phyloP scores from a whole-genome alignment of 2,329 filamentous ascomycete species.

The Fusarium sp. region DNA sequence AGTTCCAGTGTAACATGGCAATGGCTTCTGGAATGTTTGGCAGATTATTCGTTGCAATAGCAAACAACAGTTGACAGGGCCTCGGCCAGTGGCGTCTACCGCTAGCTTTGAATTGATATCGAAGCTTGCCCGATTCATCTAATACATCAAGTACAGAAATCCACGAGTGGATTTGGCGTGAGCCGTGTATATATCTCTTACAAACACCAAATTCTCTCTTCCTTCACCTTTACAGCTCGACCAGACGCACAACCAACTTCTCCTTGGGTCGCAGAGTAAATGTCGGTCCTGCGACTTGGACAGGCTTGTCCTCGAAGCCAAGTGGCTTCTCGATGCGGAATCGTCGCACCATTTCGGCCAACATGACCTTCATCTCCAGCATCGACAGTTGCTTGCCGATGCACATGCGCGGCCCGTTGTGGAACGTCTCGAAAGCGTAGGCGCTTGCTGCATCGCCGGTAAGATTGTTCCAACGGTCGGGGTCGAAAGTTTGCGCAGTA shows the following conservation, averaged over 20 bases:
- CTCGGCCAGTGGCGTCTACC: no score
- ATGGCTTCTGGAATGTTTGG: no score
- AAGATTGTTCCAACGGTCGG: slow-evolving; percentile 56
- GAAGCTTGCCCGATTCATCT: no score
- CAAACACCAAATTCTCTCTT: not conserved
- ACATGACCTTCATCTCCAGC: slow-evolving; percentile 57
- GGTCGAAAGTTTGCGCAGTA: slow-evolving; percentile 54
- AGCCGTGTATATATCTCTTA: slow-evolving; percentile 2
- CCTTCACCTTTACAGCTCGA: slow-evolving; percentile 25
- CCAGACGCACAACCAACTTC: slow-evolving; percentile 43
- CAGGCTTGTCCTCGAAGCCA: slow-evolving; percentile 29
- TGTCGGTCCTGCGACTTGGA: slow-evolving; percentile 44
- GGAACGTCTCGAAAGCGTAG: slow-evolving; percentile 56
- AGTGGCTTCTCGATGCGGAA: slow-evolving; percentile 50
- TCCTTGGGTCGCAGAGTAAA: slow-evolving; percentile 50
- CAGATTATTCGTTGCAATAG: no score
- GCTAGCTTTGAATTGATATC: no score
- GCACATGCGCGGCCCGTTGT: slow-evolving; percentile 57
- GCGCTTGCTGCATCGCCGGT: slow-evolving; percentile 45
- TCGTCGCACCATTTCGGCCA: slow-evolving; percentile 52
- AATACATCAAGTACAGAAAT: no score
- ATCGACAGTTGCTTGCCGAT: slow-evolving; percentile 56
- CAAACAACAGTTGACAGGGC: no score
- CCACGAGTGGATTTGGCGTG: not conserved
- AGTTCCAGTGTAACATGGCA: no score